phyloP scores from a whole-genome alignment of 2,329 filamentous ascomycete species.

The Macrophomina tecta region DNA sequence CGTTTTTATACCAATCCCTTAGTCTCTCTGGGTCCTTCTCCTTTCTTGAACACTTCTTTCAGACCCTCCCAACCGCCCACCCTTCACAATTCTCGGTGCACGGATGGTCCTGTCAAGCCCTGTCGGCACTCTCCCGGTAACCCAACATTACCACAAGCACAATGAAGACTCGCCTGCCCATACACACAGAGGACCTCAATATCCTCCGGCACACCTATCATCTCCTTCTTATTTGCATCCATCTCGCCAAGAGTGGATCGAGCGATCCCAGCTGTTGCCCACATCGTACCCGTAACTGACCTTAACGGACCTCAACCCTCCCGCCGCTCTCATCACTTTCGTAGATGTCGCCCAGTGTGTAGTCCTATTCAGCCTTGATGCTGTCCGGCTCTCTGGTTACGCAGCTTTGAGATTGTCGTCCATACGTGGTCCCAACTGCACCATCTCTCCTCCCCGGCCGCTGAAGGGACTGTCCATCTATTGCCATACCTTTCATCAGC shows the following conservation, averaged over 20 bases:
- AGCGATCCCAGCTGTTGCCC: slow-evolving; percentile 7
- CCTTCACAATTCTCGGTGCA: slow-evolving; percentile 17
- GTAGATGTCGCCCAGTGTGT: slow-evolving; percentile 7
- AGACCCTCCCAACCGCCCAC: slow-evolving; percentile 9
- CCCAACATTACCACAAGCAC: neutral
- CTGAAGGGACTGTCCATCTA: neutral
- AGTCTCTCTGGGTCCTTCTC: slow-evolving; percentile 6
- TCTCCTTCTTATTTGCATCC: neutral
- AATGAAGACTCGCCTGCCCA: slow-evolving; percentile 2
- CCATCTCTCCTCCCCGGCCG: neutral
- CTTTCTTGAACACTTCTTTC: slow-evolving; percentile 20
- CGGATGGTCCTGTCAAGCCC: neutral
- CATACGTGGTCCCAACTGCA: neutral
- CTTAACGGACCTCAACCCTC: slow-evolving; percentile 2
- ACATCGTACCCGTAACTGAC: slow-evolving; percentile 21
- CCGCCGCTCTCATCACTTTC: neutral
- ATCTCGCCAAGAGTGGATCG: slow-evolving; percentile 10
- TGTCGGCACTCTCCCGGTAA: neutral
- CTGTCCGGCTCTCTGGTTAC: neutral
- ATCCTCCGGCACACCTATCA: neutral
- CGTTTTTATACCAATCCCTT: slow-evolving; percentile 20
- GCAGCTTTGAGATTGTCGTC: too few relatives aligned
- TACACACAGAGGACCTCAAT: neutral
- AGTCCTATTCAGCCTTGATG: neutral
- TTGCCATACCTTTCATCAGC: neutral